Evolutionary conservation across 495 filamentous ascomycete species (phyloP), one percentile per base, ranked within the genome.

Genomic region (Penicillium tannophilum): DNA sequence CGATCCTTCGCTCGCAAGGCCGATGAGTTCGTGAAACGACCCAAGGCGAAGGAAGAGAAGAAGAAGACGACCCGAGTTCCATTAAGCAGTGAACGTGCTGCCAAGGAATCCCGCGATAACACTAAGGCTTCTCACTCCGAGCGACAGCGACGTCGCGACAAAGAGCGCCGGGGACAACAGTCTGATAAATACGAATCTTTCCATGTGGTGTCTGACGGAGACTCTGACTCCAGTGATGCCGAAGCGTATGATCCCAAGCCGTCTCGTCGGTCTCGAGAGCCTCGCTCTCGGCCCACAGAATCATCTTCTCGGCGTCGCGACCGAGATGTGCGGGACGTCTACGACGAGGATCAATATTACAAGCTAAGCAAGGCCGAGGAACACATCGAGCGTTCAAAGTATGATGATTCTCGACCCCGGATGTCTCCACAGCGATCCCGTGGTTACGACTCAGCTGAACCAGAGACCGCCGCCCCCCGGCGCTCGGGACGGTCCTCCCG

Each of bases 131-230:
- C 63, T 28, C 67, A 72, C 57, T 62, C 70, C 44, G 72, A 71
- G 51, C 70, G 67, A 41, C 73, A 64, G 63, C 84, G 77, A 74
- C 69, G 60, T 46, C 76, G 73, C 61, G 83, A 80, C 60, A 84
- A 78, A 67, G 82, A 84, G 55, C 75, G 77, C 52, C 77, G 69
- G 57, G 76, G 71, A 54, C 78, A 82, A 31, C 60, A 66, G 6
- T 76, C 74, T 14, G 78, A 78, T 36, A 86, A 84, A 60, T 68
- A 68, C 28, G 71, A 71, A 16, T 43, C 60, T n/a, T 54, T 56
- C 39, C 53, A 53, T 58, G 62, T 52, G 11, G 76, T 75, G 16
- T 73, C 72, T 10, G 72, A 73, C 11, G 67, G 69, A 42, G 69
- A 73, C 12, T 63, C 59, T 12, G 68, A 74, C 16, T 75, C 67